Conservation (phyloP, 768 basidiomycete genomes). For the Boletus rufocinnamomeus region DNA sequence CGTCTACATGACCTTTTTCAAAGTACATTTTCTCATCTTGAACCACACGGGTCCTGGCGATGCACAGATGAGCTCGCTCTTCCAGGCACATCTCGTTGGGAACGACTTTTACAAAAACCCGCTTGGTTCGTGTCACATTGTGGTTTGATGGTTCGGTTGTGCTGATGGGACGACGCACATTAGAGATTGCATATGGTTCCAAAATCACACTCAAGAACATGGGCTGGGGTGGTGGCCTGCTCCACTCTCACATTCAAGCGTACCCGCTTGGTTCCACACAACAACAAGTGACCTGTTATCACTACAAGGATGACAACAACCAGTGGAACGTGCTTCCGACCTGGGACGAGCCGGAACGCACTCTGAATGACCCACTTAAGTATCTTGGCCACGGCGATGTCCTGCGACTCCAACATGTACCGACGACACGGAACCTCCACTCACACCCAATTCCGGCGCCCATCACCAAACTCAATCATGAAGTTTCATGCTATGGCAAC, state of each 20-base stretch:
- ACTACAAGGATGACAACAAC: constrained; percentile 99
- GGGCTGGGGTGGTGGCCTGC: constrained; percentile 94
- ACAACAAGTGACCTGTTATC: constrained; percentile 98
- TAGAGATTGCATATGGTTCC: constrained; percentile 89
- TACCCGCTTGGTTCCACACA: constrained; percentile 90
- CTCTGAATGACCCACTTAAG: constrained; percentile 63
- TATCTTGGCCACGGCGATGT: constrained; percentile 77
- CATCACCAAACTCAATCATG: constrained; percentile 83
- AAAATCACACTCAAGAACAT: constrained; percentile 94
- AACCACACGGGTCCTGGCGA: constrained; percentile 96
- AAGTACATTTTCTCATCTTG: constrained; percentile 92
- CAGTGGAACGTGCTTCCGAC: constrained; percentile 79
- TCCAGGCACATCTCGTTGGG: constrained; percentile 94
- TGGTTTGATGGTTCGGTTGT: neutral
- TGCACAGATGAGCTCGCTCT: constrained; percentile 97
- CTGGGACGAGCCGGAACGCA: constrained; percentile 73
- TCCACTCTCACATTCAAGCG: constrained; percentile 97
- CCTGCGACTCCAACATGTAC: constrained; percentile 76
- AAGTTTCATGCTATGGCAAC: constrained; percentile 96
- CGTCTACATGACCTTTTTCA: constrained; percentile 94
- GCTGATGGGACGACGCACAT: neutral
- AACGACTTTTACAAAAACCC: constrained; percentile 94
- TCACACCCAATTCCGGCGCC: constrained; percentile 90
- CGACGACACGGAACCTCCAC: constrained; percentile 91
- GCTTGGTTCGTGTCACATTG: constrained; percentile 53